phyloP scores from a whole-genome alignment of 495 filamentous ascomycete genomes.

The Penicillium roqueforti region DNA sequence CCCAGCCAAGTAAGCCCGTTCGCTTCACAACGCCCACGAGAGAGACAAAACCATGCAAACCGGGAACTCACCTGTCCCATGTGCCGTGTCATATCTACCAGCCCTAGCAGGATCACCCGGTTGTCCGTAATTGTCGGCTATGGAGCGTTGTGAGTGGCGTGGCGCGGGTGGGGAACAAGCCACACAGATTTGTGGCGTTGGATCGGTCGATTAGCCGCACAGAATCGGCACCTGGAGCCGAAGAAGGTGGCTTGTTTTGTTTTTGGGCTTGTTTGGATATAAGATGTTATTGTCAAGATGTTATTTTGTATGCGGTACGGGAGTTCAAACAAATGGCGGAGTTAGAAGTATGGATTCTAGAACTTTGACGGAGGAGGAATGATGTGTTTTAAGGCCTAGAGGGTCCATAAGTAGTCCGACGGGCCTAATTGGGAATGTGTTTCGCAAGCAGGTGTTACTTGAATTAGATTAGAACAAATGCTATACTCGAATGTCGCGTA shows the following conservation, averaged over 20 bases:
- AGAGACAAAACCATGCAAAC: not conserved
- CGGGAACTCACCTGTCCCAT: constrained; percentile 6
- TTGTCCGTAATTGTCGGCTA: constrained; percentile 12
- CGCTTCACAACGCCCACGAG: constrained; percentile 15
- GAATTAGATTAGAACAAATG: too few species aligned
- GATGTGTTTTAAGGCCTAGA: too few species aligned
- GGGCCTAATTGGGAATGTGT: too few species aligned
- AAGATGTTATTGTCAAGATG: too few species aligned
- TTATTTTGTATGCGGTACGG: too few species aligned
- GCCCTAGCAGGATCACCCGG: not conserved
- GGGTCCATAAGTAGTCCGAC: too few species aligned
- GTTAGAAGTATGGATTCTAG: too few species aligned
- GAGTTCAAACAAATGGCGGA: too few species aligned
- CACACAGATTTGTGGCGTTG: constrained; percentile 12
- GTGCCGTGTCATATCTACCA: constrained; percentile 18
- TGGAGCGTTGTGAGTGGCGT: constrained; percentile 25
- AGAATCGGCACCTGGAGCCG: not conserved
- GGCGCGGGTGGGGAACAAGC: constrained; percentile 16
- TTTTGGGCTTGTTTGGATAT: too few species aligned
- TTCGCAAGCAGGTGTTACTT: too few species aligned
- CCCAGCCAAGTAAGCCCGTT: constrained; percentile 11
- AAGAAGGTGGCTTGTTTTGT: not conserved
- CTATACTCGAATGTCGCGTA: too few species aligned
- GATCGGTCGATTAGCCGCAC: constrained; percentile 14
- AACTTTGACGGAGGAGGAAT: too few species aligned